A percentile compares a stretch with the other conserved stretches of the same genome.
phyloP scores from a whole-genome alignment of 257 asterid genomes.

The Mentha longifolia region DNA sequence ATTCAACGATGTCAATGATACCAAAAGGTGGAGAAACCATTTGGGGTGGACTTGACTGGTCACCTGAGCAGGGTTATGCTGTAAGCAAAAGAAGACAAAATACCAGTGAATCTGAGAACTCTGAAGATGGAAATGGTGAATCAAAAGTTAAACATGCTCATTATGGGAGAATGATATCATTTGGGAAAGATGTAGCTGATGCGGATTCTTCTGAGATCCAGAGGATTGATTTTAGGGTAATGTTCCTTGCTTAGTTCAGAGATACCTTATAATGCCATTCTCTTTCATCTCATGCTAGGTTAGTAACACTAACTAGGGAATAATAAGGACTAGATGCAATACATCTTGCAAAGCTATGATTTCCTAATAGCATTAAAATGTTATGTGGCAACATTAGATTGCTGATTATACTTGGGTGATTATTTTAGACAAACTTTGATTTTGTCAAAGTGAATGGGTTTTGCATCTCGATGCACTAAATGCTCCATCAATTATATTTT shows the following conservation, averaged over 20 bases:
- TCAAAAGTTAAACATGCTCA: conserved; percentile 40
- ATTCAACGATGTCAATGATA: conserved; percentile 92
- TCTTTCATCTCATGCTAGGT: conserved; percentile 17
- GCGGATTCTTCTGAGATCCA: conserved; percentile 66
- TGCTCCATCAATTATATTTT: background rate
- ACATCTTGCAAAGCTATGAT: background rate
- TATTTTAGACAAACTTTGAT: background rate
- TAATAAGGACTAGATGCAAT: background rate
- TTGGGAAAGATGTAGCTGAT: conserved; percentile 67
- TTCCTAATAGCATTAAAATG: background rate
- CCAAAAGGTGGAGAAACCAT: conserved; percentile 93
- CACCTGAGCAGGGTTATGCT: conserved; percentile 74
- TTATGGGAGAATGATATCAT: conserved; percentile 82
- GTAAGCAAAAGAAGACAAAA: conserved; percentile 52
- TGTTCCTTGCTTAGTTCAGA: conserved; percentile 4
- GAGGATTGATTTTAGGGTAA: conserved; percentile 83
- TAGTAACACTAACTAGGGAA: background rate
- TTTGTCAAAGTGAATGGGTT: background rate
- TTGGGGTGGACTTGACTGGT: conserved; percentile 96
- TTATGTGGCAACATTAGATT: background rate
- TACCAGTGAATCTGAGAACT: conserved; percentile 40
- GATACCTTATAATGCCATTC: conserved; percentile 9
- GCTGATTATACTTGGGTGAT: background rate
- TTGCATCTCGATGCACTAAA: background rate
- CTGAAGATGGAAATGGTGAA: conserved; percentile 40